Evolutionary conservation across 192 early-diverging fungal genomes (phyloP).

Genomic region (Backusella mclennaniae): DNA sequence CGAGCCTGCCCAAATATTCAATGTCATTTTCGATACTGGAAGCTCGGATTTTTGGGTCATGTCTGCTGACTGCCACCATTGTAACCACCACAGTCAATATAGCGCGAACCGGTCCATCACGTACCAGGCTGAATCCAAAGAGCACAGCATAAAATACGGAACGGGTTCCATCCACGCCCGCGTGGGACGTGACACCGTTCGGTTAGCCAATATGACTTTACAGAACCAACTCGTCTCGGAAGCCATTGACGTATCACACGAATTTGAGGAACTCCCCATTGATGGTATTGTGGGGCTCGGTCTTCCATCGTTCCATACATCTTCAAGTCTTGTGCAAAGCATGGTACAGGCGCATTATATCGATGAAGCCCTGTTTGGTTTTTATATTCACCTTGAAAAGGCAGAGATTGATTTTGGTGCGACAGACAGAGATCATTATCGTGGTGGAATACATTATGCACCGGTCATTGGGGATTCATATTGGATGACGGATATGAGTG

Average conservation of each 20-base stretch:
- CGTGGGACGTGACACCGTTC: conserved; percentile 18
- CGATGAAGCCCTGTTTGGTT: conserved; percentile 11
- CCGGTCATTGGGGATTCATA: conserved; percentile 52
- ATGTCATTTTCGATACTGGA: conserved; percentile 72
- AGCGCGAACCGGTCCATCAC: background rate
- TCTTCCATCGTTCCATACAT: background rate
- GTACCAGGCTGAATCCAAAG: background rate
- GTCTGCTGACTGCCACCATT: conserved; percentile 32
- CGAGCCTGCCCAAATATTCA: conserved; percentile 62
- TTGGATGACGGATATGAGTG: conserved; percentile 48
- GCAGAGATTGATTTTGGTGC: conserved; percentile 46
- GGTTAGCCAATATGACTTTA: conserved; percentile 4
- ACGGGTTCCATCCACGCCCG: conserved; percentile 23
- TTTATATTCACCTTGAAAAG: conserved; percentile 17
- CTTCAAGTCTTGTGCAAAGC: background rate
- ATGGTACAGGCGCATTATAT: background rate
- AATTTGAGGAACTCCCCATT: conserved; percentile 21
- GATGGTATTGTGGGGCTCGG: conserved; percentile 30
- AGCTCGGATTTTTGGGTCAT: conserved; percentile 69
- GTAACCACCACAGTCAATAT: background rate
- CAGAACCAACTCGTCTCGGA: conserved; percentile 8
- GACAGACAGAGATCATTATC: conserved; percentile 46
- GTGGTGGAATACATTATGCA: conserved; percentile 48
- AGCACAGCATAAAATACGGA: conserved; percentile 15
- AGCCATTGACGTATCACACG: conserved; percentile 15